Conservation (phyloP, 345 rosid genomes). For the Combretum micranthum region DNA sequence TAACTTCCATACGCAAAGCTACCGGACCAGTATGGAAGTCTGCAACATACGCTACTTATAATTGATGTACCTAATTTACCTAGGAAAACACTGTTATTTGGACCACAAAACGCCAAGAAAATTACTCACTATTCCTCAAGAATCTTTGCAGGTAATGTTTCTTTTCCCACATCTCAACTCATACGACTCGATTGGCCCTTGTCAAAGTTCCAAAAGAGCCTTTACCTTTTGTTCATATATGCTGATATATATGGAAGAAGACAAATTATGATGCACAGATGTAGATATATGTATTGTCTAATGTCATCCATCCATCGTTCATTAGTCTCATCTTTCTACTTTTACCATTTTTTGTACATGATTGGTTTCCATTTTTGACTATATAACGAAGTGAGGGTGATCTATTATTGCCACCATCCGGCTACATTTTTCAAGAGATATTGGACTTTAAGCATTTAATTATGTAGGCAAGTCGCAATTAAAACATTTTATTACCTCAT, state of each 20-base stretch:
- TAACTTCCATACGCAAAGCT: no score
- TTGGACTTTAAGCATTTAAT: no score
- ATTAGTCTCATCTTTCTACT: not conserved
- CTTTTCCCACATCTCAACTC: constrained; percentile 15
- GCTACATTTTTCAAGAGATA: no score
- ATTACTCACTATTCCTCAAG: constrained; percentile 7
- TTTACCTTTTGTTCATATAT: no score
- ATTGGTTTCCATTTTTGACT: constrained; percentile 34
- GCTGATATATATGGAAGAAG: no score
- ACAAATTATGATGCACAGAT: no score
- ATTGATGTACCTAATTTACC: no score
- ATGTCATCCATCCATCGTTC: not conserved
- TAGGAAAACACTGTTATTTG: not conserved
- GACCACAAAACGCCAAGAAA: not conserved
- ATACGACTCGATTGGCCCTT: not conserved
- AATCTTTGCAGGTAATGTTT: constrained; percentile 39
- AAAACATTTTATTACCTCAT: no score
- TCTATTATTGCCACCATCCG: not conserved
- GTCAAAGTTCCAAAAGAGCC: not conserved
- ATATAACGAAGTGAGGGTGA: not conserved
- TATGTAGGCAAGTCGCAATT: no score
- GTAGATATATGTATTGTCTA: no score
- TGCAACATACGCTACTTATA: no score
- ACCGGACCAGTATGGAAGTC: no score
- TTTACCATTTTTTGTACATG: constrained; percentile 3